Base-by-base conservation (phyloP, 2,329 filamentous ascomycete species). In the Hypoxylon sp. region DNA sequence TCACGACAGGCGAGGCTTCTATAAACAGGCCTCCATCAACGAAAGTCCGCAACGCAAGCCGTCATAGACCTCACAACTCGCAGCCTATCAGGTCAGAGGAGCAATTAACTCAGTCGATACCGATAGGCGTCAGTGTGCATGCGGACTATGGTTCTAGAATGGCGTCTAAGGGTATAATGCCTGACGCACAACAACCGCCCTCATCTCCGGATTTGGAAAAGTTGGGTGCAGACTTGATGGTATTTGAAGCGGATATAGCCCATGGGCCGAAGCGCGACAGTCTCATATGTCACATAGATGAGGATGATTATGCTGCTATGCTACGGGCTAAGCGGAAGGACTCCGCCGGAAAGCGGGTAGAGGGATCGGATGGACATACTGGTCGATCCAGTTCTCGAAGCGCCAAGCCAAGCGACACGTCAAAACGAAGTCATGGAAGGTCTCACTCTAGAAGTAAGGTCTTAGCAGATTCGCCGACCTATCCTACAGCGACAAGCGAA, bases 41-140 rank as follows among this genome's bases (percentile, higher is more conserved):
- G 0, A 81, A 80, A 46, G 79, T 80, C 1, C 78, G 79, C 4
- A 79, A 80, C 36, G 75, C 78, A 2, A 82, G 80, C 23, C 73
- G 75, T 6, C 51, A 55, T 45, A 60, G 49, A 52, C 3, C 23
- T 21, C 36, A 46, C 5, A 60, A 23, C 14, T 59, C 59, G 17
- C 64, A 55, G 28, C 6, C 53, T 51, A 36, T 50, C 9, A 48
- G 34, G 4, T 7, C 11, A 14, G 34, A 11, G 14, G 55, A 51
- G 25, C 45, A 61, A 45, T 25, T 25, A 38, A 17, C 43, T n/a
- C 55, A 59, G 19, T 57, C 38, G 4, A 38, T 36, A n/a, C 23
- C 60, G 2, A 45, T 53, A 51, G 51, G 46, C 28, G 25, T 34
- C 10, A 60, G 28, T 30, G 48, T 36, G 7, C 45, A 48, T 19